Evolutionary conservation across 2,329 filamentous ascomycete genomes (phyloP).

Genomic region (Hypoxylon sp.): DNA sequence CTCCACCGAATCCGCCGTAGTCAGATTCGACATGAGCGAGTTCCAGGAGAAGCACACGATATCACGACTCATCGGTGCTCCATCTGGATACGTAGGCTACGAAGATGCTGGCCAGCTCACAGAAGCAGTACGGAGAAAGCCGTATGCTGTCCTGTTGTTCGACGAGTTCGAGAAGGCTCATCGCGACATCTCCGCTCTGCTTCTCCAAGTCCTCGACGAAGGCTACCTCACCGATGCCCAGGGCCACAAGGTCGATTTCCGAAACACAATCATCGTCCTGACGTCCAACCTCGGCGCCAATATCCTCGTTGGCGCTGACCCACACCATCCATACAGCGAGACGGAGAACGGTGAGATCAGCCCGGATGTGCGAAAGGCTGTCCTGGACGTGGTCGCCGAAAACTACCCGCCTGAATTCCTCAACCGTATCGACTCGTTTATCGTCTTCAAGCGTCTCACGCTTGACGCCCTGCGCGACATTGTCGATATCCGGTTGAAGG

Average conservation of each 20-base stretch:
- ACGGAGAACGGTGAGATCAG: slow-evolving; percentile 78
- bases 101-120: slow-evolving; percentile 97
- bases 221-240: slow-evolving; percentile 96
- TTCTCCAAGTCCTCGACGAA: slow-evolving; percentile 95
- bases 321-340: slow-evolving; percentile 74
- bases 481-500: slow-evolving; percentile 89
- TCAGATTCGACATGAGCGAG: slow-evolving; percentile 97
- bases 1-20: slow-evolving; percentile 89
- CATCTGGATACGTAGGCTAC: slow-evolving; percentile 95
- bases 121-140: slow-evolving; percentile 93
- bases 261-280: slow-evolving; percentile 95
- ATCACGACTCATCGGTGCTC: slow-evolving; percentile 90
- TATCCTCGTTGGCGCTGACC: slow-evolving; percentile 84
- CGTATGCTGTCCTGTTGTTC: slow-evolving; percentile 93
- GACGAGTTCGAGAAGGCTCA: slow-evolving; percentile 99
- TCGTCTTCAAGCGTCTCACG: slow-evolving; percentile 91
- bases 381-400: slow-evolving; percentile 87
- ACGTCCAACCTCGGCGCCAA: slow-evolving; percentile 96
- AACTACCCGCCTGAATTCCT: slow-evolving; percentile 92
- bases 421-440: slow-evolving; percentile 97
- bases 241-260: slow-evolving; percentile 96
- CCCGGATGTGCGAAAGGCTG: slow-evolving; percentile 79
- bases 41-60: slow-evolving; percentile 98
- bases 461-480: slow-evolving; percentile 86
- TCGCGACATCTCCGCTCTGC: slow-evolving; percentile 90